Conservation (phyloP, 805 yeast species). For the Saccharomycopsis amapae region DNA sequence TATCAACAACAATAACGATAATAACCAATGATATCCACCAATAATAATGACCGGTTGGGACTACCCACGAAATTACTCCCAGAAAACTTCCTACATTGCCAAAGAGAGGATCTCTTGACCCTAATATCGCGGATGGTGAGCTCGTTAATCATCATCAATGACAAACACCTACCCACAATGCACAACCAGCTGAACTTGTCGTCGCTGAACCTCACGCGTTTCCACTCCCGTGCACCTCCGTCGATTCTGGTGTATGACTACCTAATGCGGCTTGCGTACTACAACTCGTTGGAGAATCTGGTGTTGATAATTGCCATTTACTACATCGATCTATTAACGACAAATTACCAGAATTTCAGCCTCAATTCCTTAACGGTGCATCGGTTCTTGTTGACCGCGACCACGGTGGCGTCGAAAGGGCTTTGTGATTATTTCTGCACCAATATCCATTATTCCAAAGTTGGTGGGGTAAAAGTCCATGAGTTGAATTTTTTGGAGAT, state of each 20-base stretch:
- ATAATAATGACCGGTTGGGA: too few relatives aligned
- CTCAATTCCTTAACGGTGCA: slow-evolving; percentile 90
- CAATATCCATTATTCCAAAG: slow-evolving; percentile 88
- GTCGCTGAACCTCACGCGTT: slow-evolving; percentile 58
- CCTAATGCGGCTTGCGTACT: slow-evolving; percentile 67
- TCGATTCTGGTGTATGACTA: slow-evolving; percentile 75
- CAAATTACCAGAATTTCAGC: slow-evolving; percentile 71
- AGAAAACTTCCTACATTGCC: slow-evolving; percentile 52
- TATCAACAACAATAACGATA: background rate
- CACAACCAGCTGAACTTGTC: too few relatives aligned
- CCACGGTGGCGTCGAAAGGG: slow-evolving; percentile 85
- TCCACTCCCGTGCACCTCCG: slow-evolving; percentile 92
- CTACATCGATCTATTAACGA: slow-evolving; percentile 78
- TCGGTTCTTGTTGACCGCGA: slow-evolving; percentile 81
- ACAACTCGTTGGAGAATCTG: slow-evolving; percentile 79
- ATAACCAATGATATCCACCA: too few relatives aligned
- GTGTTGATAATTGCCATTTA: slow-evolving; percentile 78
- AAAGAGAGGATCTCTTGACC: slow-evolving; percentile 60
- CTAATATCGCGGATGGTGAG: slow-evolving; percentile 75
- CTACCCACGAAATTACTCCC: slow-evolving; percentile 33
- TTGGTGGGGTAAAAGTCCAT: slow-evolving; percentile 82
- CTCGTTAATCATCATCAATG: slow-evolving; percentile 70
- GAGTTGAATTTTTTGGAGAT: slow-evolving; percentile 84
- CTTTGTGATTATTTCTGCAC: slow-evolving; percentile 92
- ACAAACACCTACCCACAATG: slow-evolving; percentile 29